Evolutionary conservation across 805 yeast genomes (phyloP), one percentile per base, ranked within the genome.

Genomic region (Sugiyamaella valdiviana): DNA sequence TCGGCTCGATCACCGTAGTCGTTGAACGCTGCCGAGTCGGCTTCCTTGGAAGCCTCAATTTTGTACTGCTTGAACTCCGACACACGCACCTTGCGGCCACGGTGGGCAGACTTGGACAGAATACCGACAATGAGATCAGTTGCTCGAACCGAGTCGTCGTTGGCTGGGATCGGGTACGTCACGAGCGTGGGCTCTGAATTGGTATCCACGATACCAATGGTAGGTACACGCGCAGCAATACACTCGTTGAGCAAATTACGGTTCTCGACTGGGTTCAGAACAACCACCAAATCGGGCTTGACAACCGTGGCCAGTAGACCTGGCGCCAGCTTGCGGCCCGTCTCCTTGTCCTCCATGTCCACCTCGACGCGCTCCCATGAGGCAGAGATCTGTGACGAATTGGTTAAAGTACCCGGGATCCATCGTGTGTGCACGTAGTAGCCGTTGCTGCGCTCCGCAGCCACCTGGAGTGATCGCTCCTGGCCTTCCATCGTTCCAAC

Each of bases 361-460:
- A 90, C 80, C 69, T 87, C 95, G 50, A 76, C 78, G 59, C 85
- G 78, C 39, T 79, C 80, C 77, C 81, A 79, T 37, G 68, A 67
- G 36, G 71, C 69, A 7, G 78, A 69, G 19, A 84, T 80, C 62
- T 80, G 85, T 24, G 81, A 72, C 48, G 87, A 80, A 68, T 93
- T 93, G 40, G 98, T 88, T 56, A 93, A 74, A 20, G 95, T 85
- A 56, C 99, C 99, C 1, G 97, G 96, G 51, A 86, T 78, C 99
- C 99, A 93, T 62, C 89, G 80, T 42, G 80, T 76, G 19, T 84
- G 74, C 17, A 93, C 90, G 62, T 83, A 89, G 67, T 80, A 88
- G 14, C 95, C 96, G 50, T 79, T 75, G 48, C 82, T 72, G 56
- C 95, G 77, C 41, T 72, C 69, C 1, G 98, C 95, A 9, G 96